A percentile compares a stretch with the other conserved stretches of the same genome.
Evolutionary conservation across 2,329 filamentous ascomycete species (phyloP).

Genomic region (Scytalidium lignicola): DNA sequence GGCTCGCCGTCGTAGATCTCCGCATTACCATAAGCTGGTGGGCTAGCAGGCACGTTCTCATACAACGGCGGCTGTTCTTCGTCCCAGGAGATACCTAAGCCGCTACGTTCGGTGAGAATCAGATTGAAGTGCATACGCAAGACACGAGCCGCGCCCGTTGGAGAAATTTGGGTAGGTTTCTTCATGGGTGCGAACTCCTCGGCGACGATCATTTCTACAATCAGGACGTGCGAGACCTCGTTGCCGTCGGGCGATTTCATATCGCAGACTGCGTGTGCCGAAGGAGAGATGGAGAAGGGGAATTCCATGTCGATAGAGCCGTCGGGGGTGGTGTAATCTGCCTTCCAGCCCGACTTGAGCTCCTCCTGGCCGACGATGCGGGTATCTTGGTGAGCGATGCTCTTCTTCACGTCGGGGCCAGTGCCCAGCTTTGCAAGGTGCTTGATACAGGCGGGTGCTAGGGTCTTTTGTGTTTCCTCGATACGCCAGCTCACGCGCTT

Average conservation of each 20-base stretch:
- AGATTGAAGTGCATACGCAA: constrained; percentile 88
- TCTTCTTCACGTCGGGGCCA: constrained; percentile 48
- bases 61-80: constrained; percentile 93
- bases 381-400: constrained; percentile 66
- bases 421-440: constrained; percentile 56
- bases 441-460: constrained; percentile 74
- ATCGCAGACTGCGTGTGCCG: constrained; percentile 67
- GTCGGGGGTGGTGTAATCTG: constrained; percentile 57
- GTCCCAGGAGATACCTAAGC: constrained; percentile 92
- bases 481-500: constrained; percentile 91
- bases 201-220: constrained; percentile 89
- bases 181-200: constrained; percentile 79
- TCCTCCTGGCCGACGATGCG: constrained; percentile 77
- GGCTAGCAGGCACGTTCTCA: constrained; percentile 83
- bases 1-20: constrained; percentile 18
- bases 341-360: constrained; percentile 84
- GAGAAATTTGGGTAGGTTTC: constrained; percentile 64
- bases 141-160: constrained; percentile 85
- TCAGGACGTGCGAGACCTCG: constrained; percentile 75
- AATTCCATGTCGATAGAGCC: constrained; percentile 82
- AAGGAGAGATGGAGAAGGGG: constrained; percentile 52
- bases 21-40: constrained; percentile 57
- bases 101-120: constrained; percentile 74
- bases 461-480: constrained; percentile 76
- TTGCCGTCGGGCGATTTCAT: constrained; percentile 69